Base-by-base conservation (phyloP, 2,329 filamentous ascomycete genomes). In the Davidsoniella eucalypti region DNA sequence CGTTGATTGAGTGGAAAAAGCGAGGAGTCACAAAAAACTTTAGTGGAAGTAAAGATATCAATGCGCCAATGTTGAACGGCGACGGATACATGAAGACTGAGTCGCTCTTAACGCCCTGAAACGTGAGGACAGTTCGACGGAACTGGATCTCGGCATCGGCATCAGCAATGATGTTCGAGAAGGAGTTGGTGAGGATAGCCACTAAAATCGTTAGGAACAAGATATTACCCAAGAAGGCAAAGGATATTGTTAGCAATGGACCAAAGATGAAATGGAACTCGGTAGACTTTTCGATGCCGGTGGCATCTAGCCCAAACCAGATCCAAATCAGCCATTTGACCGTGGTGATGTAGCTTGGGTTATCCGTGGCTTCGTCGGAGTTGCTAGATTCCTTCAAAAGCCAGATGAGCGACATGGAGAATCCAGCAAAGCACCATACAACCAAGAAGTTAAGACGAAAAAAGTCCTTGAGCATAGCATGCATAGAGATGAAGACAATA, bases 281-380 rank as follows among this genome's bases (percentile, higher is more conserved):
- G 7, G 64, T 64, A 2, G 67, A 67, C 52, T 68, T 65, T 52
- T 71, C 67, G 43, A 73, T 72, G 9, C 70, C 70, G 4, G 71
- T 72, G 18, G 70, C 82, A 54, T 85, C 82, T 1, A 86, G 72
- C 1, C 82, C 82, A 57, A 86, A 86, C 82, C 82, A 86, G 56
- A 86, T 82, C 78, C 79, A 85, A 2, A 86, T 69, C 71, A 86
- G 82, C 82, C 82, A 86, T 61, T 84, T 84, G 29, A 73, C 73
- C 46, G 85, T 81, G 0, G 78, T 80, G 26, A 63, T 60, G 65
- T 66, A 69, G 37, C 58, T 60, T 2, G 64, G 63, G 18, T 60
- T 55, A 53, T 63, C 52, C 1, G 58, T 58, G 23, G 58, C 60
- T n/a, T 45, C 44, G 18, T 53, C 51, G 12, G 51, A 53, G 51